Base-by-base conservation (phyloP, 805 yeast genomes). In the Starmerella roubikii region DNA sequence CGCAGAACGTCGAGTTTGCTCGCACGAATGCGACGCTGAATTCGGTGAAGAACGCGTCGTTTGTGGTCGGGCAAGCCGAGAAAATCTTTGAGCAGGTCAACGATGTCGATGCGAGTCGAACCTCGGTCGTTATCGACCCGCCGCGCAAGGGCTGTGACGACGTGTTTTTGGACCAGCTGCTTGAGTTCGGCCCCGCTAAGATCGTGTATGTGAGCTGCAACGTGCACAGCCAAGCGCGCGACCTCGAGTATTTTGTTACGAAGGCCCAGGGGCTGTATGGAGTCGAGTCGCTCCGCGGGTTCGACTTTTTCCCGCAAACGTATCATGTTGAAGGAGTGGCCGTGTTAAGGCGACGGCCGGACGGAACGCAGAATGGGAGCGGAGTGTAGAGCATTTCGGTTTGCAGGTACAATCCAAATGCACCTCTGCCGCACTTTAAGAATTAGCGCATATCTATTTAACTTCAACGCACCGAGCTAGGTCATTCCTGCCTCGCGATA, bases 101-200 rank as follows among this genome's bases (percentile, higher is more conserved):
- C 45, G 73, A 84, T 3, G 93, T 94, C 7, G 33, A 30, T 24
- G 67, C 72, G 28, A 72, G 69, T 33, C 64, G 76, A 50, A 91
- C 97, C 0, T 75, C 94, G 10, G 91, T 91, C 27, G 85, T 91
- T 42, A 71, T 91, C 53, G 98, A 91, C 59, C 98, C 98, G 3
- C 94, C 97, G 31, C 75, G 98, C 58, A 91, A 88, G 59, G 98
- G 98, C 2, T 88, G 97, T 59, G 96, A 86, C 58, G 80, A 76
- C 37, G 74, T 74, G 9, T 91, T 91, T 55, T 66, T 91, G 59
- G 74, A 78, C 48, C 98, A 91, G 62, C 66, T 91, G 41, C 71
- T 91, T 17, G 82, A 67, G 17, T 91, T 81, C 60, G 66, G 71
- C 45, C 97, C 98, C 2, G 79, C 79, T 13, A 76, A 76, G 51